Conservation (phyloP, 371 early-diverging fungal genomes). For the Mucor circinelloides region DNA sequence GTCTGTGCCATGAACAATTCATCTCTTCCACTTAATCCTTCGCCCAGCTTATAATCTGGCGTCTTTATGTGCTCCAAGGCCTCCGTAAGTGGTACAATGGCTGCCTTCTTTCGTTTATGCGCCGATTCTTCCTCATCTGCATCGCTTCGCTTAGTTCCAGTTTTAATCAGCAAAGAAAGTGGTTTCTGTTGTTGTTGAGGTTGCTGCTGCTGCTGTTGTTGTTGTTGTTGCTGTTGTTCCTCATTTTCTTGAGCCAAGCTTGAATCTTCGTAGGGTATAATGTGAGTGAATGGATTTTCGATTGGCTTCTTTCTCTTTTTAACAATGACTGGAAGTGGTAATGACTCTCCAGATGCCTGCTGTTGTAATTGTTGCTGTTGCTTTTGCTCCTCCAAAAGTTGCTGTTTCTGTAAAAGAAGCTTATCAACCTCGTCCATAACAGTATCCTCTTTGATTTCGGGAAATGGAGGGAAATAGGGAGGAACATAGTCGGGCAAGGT, state of each 20-base stretch:
- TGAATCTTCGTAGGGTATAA: conserved; percentile 57
- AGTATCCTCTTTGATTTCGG: conserved; percentile 35
- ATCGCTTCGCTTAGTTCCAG: not conserved
- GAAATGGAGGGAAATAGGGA: conserved; percentile 47
- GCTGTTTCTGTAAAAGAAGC: conserved; percentile 6
- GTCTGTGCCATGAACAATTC: conserved; percentile 35
- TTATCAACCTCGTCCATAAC: conserved; percentile 12
- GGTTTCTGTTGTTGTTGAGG: conserved; percentile 1
- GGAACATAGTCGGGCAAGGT: conserved; percentile 41
- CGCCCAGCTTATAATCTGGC: conserved; percentile 19
- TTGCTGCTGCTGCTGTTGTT: too few relatives aligned
- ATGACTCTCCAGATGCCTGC: not conserved
- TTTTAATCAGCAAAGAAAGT: not conserved
- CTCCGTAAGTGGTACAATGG: conserved; percentile 13
- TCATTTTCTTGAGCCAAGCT: conserved; percentile 25
- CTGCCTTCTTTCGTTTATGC: conserved; percentile 1
- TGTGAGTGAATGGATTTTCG: conserved; percentile 57
- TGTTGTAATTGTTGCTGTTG: conserved; percentile 13
- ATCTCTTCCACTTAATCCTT: conserved; percentile 32
- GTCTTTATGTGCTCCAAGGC: conserved; percentile 25
- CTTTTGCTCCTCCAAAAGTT: conserved; percentile 12
- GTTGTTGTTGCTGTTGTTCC: conserved; percentile 4
- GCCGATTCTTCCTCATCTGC: not conserved
- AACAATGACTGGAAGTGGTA: conserved; percentile 38
- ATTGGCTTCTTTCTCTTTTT: conserved; percentile 43